Base-by-base conservation (phyloP, 805 yeast species). In the Blastobotrys robertii region DNA sequence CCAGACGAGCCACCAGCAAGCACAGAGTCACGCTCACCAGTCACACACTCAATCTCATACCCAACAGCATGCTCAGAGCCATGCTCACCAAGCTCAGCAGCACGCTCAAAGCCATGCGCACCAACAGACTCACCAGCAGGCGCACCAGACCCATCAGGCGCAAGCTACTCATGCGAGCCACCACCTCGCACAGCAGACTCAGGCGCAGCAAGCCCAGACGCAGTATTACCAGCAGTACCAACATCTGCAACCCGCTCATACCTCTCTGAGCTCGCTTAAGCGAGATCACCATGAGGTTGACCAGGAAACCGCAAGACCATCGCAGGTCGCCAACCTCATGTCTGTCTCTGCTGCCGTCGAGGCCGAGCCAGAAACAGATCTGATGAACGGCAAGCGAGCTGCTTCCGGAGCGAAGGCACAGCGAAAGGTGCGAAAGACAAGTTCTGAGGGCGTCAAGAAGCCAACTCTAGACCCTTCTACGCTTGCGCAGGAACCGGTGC, bases 101-200 rank as follows among this genome's bases (percentile, higher is more conserved):
- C 34, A 30, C 11, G 37, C 37, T 30, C 42, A 42, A 16, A 30
- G 30, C 16, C 37, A 39, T 35, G 46, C 42, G 14, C 44, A 47
- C 34, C 50, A 52, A 45, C 44, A 41, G 36, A 46, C 41, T 30
- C 45, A 44, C 38, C 43, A 46, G 9, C 49, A 41, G 14, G 49
- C 44, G 37, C 37, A 41, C 8, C 42, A 38, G 37, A 34, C 37
- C 22, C 41, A 35, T 42, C 46, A 44, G 34, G 44, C 40, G 44
- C 48, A 31, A 19, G 12, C 32, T 30, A 31, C 37, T 11, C 43
- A 37, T 13, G 42, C 37, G 44, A 34, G 33, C 16, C 42, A 44
- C 43, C 46, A 42, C 42, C 47, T 46, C 43, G 46, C 32, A 19
- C 49, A 30, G 44, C 48, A 19, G 43, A 47, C 34, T 43, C 54